Percentiles rank a stretch among this genome's conserved stretches.
Evolutionary conservation across 805 yeast genomes (phyloP).

Genomic region (Debaryomyces castellii): DNA sequence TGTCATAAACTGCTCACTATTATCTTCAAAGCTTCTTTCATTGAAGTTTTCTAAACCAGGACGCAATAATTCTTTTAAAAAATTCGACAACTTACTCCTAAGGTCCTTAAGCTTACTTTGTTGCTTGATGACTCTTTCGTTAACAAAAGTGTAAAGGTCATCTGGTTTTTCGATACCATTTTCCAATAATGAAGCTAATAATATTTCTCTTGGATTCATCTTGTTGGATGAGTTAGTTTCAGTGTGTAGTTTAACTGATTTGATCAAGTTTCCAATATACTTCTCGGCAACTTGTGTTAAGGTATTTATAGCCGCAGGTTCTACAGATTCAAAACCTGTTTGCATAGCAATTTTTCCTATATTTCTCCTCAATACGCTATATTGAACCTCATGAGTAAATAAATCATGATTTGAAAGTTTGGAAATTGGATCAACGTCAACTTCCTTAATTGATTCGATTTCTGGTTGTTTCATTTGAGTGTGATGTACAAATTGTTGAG

Average conservation of each 20-base stretch:
- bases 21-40: conserved; percentile 81
- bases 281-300: conserved; percentile 82
- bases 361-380: conserved; percentile 62
- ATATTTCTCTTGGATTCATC: conserved; percentile 39
- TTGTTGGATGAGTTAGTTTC: conserved; percentile 59
- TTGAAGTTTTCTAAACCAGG: conserved; percentile 75
- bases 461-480: conserved; percentile 72
- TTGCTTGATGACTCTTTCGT: conserved; percentile 70
- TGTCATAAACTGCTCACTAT: conserved; percentile 88
- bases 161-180: conserved; percentile 85
- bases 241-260: conserved; percentile 64
- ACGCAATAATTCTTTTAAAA: conserved; percentile 76
- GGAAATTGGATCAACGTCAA: conserved; percentile 83
- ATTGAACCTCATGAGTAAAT: conserved; percentile 59
- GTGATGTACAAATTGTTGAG: conserved; percentile 71
- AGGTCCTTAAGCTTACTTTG: conserved; percentile 68
- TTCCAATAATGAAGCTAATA: conserved; percentile 68
- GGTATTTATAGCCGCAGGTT: conserved; percentile 72
- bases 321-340: conserved; percentile 85
- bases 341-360: conserved; percentile 84
- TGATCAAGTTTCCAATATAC: conserved; percentile 72
- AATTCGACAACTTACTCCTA: conserved; percentile 60
- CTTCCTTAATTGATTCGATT: conserved; percentile 57
- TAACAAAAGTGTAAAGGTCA: conserved; percentile 68
- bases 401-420: conserved; percentile 68